Evolutionary conservation across 2,329 filamentous ascomycete genomes (phyloP), one percentile per base, ranked within the genome.

Genomic region (Hymenoscyphus fructigenus): DNA sequence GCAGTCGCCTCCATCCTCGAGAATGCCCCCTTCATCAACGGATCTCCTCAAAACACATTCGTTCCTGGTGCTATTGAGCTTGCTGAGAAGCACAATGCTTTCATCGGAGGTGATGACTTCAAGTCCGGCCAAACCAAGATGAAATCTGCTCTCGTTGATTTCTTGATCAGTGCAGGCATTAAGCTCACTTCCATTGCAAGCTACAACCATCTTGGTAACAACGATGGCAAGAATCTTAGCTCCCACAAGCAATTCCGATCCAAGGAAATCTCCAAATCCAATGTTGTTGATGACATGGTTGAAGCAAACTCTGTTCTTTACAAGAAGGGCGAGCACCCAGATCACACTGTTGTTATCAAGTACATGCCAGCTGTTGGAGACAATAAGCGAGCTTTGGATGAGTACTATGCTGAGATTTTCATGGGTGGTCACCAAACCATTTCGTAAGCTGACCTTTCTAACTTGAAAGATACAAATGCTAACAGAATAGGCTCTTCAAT

Each of bases 71-170:
- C 90, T 66, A 89, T 98, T 71, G 84, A 94, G 76, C 88, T 99
- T 65, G 95, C 95, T 26, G 91, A 96, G 83, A 84, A 90, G 79
- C 88, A 96, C 79, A 85, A 86, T 64, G 88, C 93, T 68, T 99
- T 96, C 83, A 93, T 99, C 74, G 95, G 95, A 65, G 95, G 95
- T 70, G 95, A 99, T 75, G 95, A 99, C 82, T 99, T 99, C 89
- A 99, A 99, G 84, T 98, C 95, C 68, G 95, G 95, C 68, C 95
- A 99, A 85, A 99, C 95, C 78, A 99, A 99, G 88, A 99, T 99
- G 95, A 99, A 99, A 84, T 98, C 95, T 66, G 95, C 95, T 23
- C 88, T 99, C 34, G 95, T 98, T 57, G 95, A 99, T 81, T 99
- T 99, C 83, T 81, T 99, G 78, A 97, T 99, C 88, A 97, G 89